Conservation (phyloP, 2,329 filamentous ascomycete species). For the Fusarium piperis region DNA sequence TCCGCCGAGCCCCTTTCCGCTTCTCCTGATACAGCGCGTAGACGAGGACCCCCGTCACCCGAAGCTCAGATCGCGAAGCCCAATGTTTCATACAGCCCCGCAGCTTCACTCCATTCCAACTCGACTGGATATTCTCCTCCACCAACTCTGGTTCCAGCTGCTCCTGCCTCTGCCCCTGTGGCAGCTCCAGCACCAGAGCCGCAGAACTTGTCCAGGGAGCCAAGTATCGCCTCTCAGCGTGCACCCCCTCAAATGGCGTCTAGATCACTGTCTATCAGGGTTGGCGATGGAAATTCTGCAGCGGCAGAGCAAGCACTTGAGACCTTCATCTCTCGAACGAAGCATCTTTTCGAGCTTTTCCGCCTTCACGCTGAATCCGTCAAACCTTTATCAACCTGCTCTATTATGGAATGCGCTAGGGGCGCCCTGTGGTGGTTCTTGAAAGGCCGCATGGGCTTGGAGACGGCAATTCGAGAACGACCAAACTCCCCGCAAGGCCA, state of each 20-base stretch:
- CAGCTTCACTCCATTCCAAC: slow-evolving; percentile 50
- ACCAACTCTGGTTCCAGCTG: slow-evolving; percentile 14
- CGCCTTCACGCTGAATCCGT: slow-evolving; percentile 79
- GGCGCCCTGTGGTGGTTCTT: slow-evolving; percentile 91
- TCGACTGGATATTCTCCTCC: slow-evolving; percentile 44
- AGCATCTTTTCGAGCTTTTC: slow-evolving; percentile 80
- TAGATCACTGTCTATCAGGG: slow-evolving; percentile 49
- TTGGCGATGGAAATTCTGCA: slow-evolving; percentile 54
- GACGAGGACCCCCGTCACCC: slow-evolving; percentile 40
- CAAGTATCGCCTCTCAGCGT: slow-evolving; percentile 39
- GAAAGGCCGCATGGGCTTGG: slow-evolving; percentile 79
- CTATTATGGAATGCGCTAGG: slow-evolving; percentile 74
- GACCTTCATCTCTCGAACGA: slow-evolving; percentile 76
- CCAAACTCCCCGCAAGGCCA: slow-evolving; percentile 61
- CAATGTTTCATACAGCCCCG: slow-evolving; percentile 54
- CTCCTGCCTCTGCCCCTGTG: slow-evolving; percentile 7
- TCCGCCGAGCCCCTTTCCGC: slow-evolving; percentile 36
- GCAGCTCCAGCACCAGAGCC: slow-evolving; percentile 23
- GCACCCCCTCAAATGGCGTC: slow-evolving; percentile 43
- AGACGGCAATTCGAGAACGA: slow-evolving; percentile 74
- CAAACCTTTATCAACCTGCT: slow-evolving; percentile 70
- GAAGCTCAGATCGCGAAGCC: slow-evolving; percentile 39
- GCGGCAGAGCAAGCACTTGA: slow-evolving; percentile 73
- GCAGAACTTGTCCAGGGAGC: slow-evolving; percentile 35
- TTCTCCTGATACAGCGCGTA: slow-evolving; percentile 40